Evolutionary conservation across 2,329 filamentous ascomycete genomes (phyloP), one percentile per base, ranked within the genome.

Genomic region (Tolypocladium cylindrosporum): DNA sequence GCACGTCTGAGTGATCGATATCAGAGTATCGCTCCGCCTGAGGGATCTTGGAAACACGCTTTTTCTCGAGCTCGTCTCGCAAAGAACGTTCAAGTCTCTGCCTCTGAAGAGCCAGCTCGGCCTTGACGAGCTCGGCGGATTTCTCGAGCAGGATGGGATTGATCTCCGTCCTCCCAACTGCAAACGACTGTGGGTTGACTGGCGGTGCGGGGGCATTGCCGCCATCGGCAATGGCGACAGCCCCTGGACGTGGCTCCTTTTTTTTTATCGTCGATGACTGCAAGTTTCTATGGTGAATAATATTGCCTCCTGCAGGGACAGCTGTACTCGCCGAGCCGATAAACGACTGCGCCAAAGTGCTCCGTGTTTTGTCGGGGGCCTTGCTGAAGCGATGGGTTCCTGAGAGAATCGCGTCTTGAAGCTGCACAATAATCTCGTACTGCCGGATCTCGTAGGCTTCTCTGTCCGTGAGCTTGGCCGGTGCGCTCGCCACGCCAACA

Each of bases 81-180:
- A 97, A 73, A 41, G 79, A 76, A 63, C 86, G 85, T 73, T 97
- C 94, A 66, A 97, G 77, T 62, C 88, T 84, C 72, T 92, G 85
- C 61, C 93, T 85, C 73, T 91, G 90, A 62, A 93, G 74, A 69
- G 88, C 84, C 61, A 90, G 77, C 74, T 96, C 91, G 68, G 91
- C 90, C 74, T 85, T 88, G 69, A 94, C 85, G 64, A 95, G 78
- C 69, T 90, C 85, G 69, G 91, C 88, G 64, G 91, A 92, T 73
- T 96, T 96, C 68, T 90, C 87, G 71, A 95, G 80, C 65, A 95
- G 80, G 61, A 95, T 85, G 55, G 91, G 90, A 71, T 95, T 85
- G 74, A 94, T 89, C 71, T 87, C 86, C 60, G 85, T 84, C 62
- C 80, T 82, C 59, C 76, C 74, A 63, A 80, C 73, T 66, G 75